Percentiles rank a stretch among this genome's conserved stretches.
phyloP scores from a whole-genome alignment of 2,329 filamentous ascomycete genomes.

The Trichoderma cornu-damae region DNA sequence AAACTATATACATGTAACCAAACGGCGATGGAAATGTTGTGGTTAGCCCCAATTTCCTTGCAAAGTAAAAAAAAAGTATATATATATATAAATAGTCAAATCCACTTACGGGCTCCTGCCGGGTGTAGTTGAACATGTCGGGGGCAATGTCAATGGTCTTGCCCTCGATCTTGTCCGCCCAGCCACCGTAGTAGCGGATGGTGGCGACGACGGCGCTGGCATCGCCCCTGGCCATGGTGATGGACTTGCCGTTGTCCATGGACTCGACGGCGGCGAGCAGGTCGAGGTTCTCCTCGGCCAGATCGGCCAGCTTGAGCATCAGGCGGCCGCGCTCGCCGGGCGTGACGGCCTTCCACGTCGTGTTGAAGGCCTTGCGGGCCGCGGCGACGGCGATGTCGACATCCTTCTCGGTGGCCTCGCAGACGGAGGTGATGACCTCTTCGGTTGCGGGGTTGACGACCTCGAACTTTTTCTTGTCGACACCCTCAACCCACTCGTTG shows the following conservation, averaged over 20 bases:
- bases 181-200: conserved; percentile 73
- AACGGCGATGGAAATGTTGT: too few species aligned
- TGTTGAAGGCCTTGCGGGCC: conserved; percentile 80
- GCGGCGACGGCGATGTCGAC: conserved; percentile 74
- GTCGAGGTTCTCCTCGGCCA: conserved; percentile 73
- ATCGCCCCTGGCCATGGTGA: conserved; percentile 71
- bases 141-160: conserved; percentile 76
- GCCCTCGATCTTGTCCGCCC: conserved; percentile 87
- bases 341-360: conserved; percentile 61
- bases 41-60: too few species aligned
- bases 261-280: conserved; percentile 77
- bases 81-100: too few species aligned
- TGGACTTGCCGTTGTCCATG: conserved; percentile 82
- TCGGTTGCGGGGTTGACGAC: conserved; percentile 85
- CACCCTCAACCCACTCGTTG: conserved; percentile 75
- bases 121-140: conserved; percentile 78
- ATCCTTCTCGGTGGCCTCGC: conserved; percentile 86
- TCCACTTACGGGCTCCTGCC: conserved; percentile 60
- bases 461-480: conserved; percentile 86
- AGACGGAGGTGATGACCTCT: conserved; percentile 75
- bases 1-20: conserved; percentile 34
- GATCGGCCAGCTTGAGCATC: conserved; percentile 71
- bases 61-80: too few species aligned
- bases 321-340: conserved; percentile 66
- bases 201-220: conserved; percentile 61